These are phyloP conservation scores for Cylindrotheca fusiformis DNA, from an alignment of 108 stramenopile species.

Conservation along the genomic window DNA sequence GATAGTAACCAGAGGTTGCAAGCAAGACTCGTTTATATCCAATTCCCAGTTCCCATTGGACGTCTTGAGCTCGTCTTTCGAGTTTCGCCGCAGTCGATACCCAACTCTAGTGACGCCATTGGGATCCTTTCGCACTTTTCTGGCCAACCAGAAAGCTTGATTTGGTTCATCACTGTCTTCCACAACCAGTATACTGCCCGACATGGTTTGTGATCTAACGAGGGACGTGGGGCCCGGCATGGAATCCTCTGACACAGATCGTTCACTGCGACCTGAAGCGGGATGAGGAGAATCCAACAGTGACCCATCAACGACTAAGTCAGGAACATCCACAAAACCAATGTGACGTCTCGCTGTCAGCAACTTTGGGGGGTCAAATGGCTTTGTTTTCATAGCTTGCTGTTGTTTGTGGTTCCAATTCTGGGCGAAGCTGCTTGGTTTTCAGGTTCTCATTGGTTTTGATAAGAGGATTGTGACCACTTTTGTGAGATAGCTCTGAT, in stretches of 20 bases:
- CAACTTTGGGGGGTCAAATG: slow-evolving; percentile 18
- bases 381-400: slow-evolving; percentile 4
- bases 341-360: slow-evolving; percentile 8
- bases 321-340: slow-evolving; percentile 27
- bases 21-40: slow-evolving; percentile 9
- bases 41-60: slow-evolving; percentile 13
- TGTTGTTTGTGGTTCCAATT: too few relatives aligned
- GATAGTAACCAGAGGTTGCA: slow-evolving; percentile 2
- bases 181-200: slow-evolving; percentile 20
- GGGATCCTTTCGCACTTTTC: slow-evolving; percentile 14
- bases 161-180: not conserved
- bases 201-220: slow-evolving; percentile 17
- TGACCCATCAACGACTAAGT: not conserved
- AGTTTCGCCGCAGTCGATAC: slow-evolving; percentile 8
- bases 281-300: not conserved
- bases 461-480: too few relatives aligned
- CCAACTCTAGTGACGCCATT: slow-evolving; percentile 12
- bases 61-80: not conserved
- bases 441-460: too few relatives aligned
- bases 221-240: slow-evolving; percentile 4
- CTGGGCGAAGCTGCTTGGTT: too few relatives aligned
- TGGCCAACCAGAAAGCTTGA: slow-evolving; percentile 26
- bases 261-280: not conserved
- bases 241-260: not conserved
- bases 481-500: too few relatives aligned